Percentiles rank a stretch among this genome's conserved stretches.
Conservation (phyloP, 1,284 basidiomycete species). For the Tetrapyrgos nigripes region DNA sequence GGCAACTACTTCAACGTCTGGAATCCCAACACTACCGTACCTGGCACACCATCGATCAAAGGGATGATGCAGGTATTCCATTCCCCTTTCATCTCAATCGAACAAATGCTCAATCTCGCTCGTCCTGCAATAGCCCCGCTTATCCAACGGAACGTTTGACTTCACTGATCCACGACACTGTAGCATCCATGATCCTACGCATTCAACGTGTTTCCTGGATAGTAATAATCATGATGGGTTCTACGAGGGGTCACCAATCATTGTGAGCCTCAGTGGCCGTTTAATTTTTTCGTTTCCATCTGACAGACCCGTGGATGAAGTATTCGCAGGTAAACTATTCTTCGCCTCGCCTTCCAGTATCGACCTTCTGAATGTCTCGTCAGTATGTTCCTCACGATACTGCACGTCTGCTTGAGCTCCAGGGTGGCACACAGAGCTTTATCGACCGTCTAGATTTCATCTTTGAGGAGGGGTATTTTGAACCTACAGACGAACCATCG, state of each 20-base stretch:
- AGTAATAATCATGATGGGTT: slow-evolving; percentile 65
- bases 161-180: slow-evolving; percentile 71
- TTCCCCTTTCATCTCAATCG: slow-evolving; percentile 30
- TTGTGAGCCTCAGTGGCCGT: slow-evolving; percentile 43
- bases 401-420: slow-evolving; percentile 60
- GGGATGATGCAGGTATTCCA: slow-evolving; percentile 68
- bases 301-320: slow-evolving; percentile 27
- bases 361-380: slow-evolving; percentile 1
- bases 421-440: slow-evolving; percentile 63
- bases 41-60: slow-evolving; percentile 47
- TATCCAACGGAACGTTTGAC: slow-evolving; percentile 64
- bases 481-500: slow-evolving; percentile 65
- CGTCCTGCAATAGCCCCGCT: slow-evolving; percentile 50
- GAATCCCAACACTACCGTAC: slow-evolving; percentile 61
- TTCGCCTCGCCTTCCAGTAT: neutral
- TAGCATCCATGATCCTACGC: slow-evolving; percentile 17
- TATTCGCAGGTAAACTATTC: slow-evolving; percentile 50
- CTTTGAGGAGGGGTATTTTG: slow-evolving; percentile 60
- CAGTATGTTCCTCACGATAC: slow-evolving; percentile 70
- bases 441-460: slow-evolving; percentile 61
- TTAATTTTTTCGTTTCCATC: neutral
- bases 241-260: slow-evolving; percentile 67
- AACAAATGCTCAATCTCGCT: neutral
- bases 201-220: slow-evolving; percentile 52
- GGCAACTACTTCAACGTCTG: slow-evolving; percentile 66